Conservation (phyloP, 306 rosid species). For the Cicer chorassanicum region DNA sequence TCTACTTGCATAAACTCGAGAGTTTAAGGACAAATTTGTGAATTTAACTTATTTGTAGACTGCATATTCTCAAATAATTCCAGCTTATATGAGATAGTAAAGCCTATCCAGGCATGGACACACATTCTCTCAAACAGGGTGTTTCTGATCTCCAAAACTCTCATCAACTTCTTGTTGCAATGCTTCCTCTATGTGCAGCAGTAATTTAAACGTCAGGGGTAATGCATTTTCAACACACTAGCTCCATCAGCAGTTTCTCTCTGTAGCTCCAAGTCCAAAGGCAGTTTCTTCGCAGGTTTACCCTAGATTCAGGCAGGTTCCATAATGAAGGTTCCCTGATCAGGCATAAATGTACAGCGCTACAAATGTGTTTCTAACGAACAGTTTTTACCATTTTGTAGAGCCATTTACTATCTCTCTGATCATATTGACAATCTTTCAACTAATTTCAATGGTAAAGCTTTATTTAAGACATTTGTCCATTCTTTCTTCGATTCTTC, state of each 20-base stretch:
- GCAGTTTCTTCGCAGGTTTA: background rate
- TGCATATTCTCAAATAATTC: constrained; percentile 5
- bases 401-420: constrained; percentile 11
- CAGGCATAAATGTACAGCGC: background rate
- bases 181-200: background rate
- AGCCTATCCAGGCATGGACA: constrained; percentile 3
- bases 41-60: background rate
- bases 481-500: background rate
- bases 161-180: background rate
- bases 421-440: background rate
- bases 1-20: background rate
- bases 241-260: background rate
- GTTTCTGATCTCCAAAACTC: constrained; percentile 21
- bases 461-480: constrained; percentile 7
- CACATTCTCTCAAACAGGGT: background rate
- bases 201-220: background rate
- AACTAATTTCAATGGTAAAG: constrained; percentile 11
- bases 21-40: background rate
- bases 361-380: background rate
- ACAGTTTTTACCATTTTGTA: constrained; percentile 11
- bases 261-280: constrained; percentile 4
- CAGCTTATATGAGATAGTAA: constrained; percentile 22
- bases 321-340: background rate
- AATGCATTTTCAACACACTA: background rate
- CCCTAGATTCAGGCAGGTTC: background rate